Conservation (phyloP, 192 early-diverging fungal genomes). For the Phlyctochytrium planicorne region DNA sequence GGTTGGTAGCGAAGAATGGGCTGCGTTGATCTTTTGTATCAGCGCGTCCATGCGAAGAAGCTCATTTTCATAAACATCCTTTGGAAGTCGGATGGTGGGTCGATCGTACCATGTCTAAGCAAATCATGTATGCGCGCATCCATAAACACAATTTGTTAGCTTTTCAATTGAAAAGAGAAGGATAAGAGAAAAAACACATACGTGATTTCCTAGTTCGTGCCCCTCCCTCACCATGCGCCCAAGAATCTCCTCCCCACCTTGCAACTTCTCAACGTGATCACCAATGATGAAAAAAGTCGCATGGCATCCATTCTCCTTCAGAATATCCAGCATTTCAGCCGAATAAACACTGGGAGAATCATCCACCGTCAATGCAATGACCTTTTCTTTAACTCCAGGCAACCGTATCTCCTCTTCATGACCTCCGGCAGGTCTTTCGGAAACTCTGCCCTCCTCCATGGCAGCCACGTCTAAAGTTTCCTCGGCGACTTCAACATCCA, state of each 20-base stretch:
- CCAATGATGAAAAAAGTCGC: constrained; percentile 32
- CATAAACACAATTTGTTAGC: too few species aligned
- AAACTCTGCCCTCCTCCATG: neutral
- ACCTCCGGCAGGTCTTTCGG: neutral
- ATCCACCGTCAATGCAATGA: constrained; percentile 21
- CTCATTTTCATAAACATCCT: constrained; percentile 15
- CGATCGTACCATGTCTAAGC: constrained; percentile 24
- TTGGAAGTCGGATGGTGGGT: constrained; percentile 20
- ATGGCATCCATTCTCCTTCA: constrained; percentile 20
- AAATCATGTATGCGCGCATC: too few species aligned
- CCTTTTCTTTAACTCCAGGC: constrained; percentile 11
- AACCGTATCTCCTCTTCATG: constrained; percentile 5
- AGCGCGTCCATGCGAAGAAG: constrained; percentile 18
- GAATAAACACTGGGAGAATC: constrained; percentile 20
- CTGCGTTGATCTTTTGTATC: neutral
- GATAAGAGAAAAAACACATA: neutral
- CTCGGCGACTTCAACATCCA: neutral
- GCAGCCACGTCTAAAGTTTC: constrained; percentile 3
- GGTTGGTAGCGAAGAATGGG: neutral
- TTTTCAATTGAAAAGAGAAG: neutral
- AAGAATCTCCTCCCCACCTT: constrained; percentile 10
- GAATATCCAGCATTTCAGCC: constrained; percentile 26
- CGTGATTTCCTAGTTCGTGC: constrained; percentile 33
- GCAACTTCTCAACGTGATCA: neutral
- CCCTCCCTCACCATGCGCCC: constrained; percentile 25